Percentiles rank a stretch among this genome's conserved stretches.
These are phyloP conservation scores for Pezicula carpinea DNA, from an alignment of 2,329 filamentous ascomycete genomes.

Conservation along the genomic window DNA sequence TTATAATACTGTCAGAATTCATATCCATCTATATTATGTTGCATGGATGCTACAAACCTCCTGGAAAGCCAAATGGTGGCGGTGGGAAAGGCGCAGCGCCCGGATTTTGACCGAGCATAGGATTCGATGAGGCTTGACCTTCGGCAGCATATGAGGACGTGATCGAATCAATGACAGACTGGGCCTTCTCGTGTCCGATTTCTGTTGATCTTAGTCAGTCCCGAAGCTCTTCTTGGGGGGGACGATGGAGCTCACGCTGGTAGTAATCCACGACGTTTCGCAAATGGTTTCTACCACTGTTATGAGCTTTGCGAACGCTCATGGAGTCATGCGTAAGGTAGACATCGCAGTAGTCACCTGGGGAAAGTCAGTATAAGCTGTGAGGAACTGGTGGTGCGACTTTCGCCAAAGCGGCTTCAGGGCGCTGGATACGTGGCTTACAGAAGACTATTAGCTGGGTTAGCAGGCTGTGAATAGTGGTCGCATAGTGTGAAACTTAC, in stretches of 20 bases:
- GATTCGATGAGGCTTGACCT: conserved; percentile 81
- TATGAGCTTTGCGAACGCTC: conserved; percentile 98
- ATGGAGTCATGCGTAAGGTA: conserved; percentile 99
- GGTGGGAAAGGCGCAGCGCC: conserved; percentile 43
- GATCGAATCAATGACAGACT: conserved; percentile 97
- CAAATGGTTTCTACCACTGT: conserved; percentile 91
- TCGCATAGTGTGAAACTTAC: conserved; percentile 48
- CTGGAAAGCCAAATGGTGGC: conserved; percentile 60
- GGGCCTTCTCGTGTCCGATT: conserved; percentile 97
- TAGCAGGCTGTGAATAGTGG: conserved; percentile 23
- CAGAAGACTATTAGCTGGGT: conserved; percentile 60
- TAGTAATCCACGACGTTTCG: conserved; percentile 99
- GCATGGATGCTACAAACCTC: conserved; percentile 35
- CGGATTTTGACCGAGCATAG: conserved; percentile 68
- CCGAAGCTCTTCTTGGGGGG: background rate
- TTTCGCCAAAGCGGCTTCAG: conserved; percentile 5
- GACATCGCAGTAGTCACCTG: conserved; percentile 97
- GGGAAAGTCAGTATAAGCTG: conserved; percentile 20
- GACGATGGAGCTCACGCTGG: conserved; percentile 58
- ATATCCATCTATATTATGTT: conserved; percentile 11
- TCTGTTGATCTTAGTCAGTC: conserved; percentile 44
- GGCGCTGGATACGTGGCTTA: conserved; percentile 35
- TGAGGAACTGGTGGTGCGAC: conserved; percentile 3
- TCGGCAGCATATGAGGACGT: conserved; percentile 93
- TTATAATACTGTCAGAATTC: background rate